Conservation (phyloP, 306 rosid genomes). For the Abrus precatorius region DNA sequence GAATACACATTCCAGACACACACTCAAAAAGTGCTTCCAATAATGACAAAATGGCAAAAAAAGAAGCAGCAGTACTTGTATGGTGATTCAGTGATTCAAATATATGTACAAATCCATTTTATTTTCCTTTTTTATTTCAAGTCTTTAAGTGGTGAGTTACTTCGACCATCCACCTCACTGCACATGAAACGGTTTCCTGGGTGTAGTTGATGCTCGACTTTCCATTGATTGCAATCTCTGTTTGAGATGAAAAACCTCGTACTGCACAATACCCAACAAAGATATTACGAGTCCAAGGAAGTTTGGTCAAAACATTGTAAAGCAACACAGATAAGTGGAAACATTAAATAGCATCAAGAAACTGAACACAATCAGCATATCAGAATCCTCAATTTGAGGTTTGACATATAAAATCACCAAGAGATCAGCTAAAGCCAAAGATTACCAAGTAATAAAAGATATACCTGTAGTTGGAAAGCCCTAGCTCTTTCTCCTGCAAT, state of each 20-base stretch:
- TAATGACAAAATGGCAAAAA: neutral
- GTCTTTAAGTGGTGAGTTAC: neutral
- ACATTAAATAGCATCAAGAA: neutral
- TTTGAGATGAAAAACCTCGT: conserved; percentile 93
- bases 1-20: neutral
- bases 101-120: conserved; percentile 31
- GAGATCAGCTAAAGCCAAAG: conserved; percentile 14
- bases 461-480: conserved; percentile 96
- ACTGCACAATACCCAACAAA: conserved; percentile 55
- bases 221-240: conserved; percentile 95
- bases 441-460: neutral
- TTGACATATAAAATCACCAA: neutral
- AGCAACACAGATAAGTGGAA: neutral
- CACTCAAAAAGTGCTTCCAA: neutral
- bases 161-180: conserved; percentile 42
- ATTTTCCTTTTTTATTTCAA: too few species aligned
- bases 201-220: conserved; percentile 87
- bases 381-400: neutral
- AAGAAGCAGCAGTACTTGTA: neutral
- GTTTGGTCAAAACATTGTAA: conserved; percentile 26
- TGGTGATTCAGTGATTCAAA: conserved; percentile 23
- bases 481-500: conserved; percentile 88
- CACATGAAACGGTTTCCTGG: conserved; percentile 89
- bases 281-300: neutral
- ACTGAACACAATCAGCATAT: neutral